These are phyloP conservation scores for Pythium apleroticum DNA, from an alignment of 352 stramenopile genomes.

Conservation along the genomic window DNA sequence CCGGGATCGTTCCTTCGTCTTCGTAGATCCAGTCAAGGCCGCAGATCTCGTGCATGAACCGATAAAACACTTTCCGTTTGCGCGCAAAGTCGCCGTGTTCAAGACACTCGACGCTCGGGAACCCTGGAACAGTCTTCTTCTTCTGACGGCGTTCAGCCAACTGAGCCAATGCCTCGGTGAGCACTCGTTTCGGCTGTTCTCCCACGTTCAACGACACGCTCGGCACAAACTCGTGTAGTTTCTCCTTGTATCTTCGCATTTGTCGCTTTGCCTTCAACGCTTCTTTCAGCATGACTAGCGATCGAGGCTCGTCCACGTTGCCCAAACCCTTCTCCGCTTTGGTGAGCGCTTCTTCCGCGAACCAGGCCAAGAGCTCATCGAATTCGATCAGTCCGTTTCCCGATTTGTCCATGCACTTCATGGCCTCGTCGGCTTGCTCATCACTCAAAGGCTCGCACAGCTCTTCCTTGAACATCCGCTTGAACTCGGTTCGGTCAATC, in stretches of 20 bases:
- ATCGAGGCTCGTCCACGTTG: slow-evolving; percentile 1
- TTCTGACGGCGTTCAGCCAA: slow-evolving; percentile 17
- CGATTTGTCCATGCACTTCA: slow-evolving; percentile 42
- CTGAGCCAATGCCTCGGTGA: slow-evolving; percentile 2
- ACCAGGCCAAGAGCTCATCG: slow-evolving; percentile 45
- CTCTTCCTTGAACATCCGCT: slow-evolving; percentile 48
- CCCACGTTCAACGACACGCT: slow-evolving; percentile 6
- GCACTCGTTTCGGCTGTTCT: background rate
- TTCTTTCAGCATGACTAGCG: slow-evolving; percentile 37
- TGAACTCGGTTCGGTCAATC: slow-evolving; percentile 40
- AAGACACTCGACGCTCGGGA: slow-evolving; percentile 32
- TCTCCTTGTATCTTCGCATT: slow-evolving; percentile 47
- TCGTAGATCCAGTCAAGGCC: slow-evolving; percentile 50
- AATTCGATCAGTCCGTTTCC: slow-evolving; percentile 45
- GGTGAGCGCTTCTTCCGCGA: slow-evolving; percentile 33
- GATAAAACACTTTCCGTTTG: slow-evolving; percentile 49
- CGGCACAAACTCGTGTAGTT: slow-evolving; percentile 33
- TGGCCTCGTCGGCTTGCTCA: slow-evolving; percentile 33
- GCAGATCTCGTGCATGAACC: slow-evolving; percentile 49
- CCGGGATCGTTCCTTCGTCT: slow-evolving; percentile 40
- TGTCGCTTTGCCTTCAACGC: slow-evolving; percentile 39
- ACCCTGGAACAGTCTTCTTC: slow-evolving; percentile 37
- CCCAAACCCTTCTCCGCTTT: slow-evolving; percentile 13
- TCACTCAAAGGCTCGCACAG: slow-evolving; percentile 42
- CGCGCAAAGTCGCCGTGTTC: slow-evolving; percentile 34